These are phyloP conservation scores for Diplodia sapinea DNA, from an alignment of 2,329 filamentous ascomycete genomes.

Conservation along the genomic window DNA sequence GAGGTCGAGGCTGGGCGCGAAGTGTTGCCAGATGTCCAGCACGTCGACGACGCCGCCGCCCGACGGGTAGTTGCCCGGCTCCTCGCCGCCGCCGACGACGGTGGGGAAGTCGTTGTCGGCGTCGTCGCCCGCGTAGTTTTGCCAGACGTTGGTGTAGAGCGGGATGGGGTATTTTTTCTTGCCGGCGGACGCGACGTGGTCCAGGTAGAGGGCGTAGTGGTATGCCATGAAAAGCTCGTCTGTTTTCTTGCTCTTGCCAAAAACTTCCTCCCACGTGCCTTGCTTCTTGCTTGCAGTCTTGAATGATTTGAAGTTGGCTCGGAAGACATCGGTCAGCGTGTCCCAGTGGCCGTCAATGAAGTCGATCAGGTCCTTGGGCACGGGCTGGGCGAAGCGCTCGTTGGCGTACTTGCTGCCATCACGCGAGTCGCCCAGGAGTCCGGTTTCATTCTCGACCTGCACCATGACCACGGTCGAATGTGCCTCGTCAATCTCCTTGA, in stretches of 20 bases:
- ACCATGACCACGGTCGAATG: conserved; percentile 62
- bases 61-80: conserved; percentile 56
- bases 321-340: conserved; percentile 37
- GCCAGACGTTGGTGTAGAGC: conserved; percentile 56
- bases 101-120: conserved; percentile 44
- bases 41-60: conserved; percentile 53
- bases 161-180: conserved; percentile 52
- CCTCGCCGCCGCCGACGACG: conserved; percentile 51
- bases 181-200: conserved; percentile 51
- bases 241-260: conserved; percentile 46
- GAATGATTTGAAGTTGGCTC: conserved; percentile 40
- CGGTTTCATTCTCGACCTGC: conserved; percentile 64
- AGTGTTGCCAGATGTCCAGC: conserved; percentile 54
- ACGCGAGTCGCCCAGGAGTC: conserved; percentile 59
- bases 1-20: conserved; percentile 54
- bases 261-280: conserved; percentile 49
- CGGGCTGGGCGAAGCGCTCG: conserved; percentile 47
- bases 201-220: conserved; percentile 51
- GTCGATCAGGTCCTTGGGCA: conserved; percentile 47
- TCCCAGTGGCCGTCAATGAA: conserved; percentile 36
- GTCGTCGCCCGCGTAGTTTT: conserved; percentile 49
- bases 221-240: conserved; percentile 59
- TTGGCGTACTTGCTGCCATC: conserved; percentile 54
- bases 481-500: conserved; percentile 53
- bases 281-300: conserved; percentile 33